phyloP scores from a whole-genome alignment of 345 rosid species.

The Euphorbia tirucalli region DNA sequence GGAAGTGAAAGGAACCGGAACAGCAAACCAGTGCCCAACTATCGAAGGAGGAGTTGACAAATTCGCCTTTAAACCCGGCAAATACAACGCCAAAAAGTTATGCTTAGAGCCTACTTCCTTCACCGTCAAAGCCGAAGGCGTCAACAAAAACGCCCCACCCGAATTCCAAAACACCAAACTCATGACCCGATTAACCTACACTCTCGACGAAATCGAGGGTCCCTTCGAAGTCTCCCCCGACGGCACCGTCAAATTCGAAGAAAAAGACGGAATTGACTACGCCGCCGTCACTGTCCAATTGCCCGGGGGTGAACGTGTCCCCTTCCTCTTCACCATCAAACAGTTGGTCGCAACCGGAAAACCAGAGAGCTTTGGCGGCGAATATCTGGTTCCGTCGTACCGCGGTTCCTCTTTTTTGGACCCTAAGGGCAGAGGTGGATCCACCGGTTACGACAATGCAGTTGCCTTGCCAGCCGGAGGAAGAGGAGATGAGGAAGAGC shows the following conservation, averaged over 20 bases:
- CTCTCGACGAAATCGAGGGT: slow-evolving; percentile 93
- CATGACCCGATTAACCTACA: slow-evolving; percentile 97
- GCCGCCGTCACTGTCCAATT: slow-evolving; percentile 87
- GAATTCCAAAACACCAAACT: slow-evolving; percentile 95
- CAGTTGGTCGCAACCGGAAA: slow-evolving; percentile 79
- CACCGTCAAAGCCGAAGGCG: slow-evolving; percentile 88
- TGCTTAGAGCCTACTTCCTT: slow-evolving; percentile 97
- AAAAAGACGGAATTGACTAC: slow-evolving; percentile 85
- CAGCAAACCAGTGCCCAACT: slow-evolving; percentile 90
- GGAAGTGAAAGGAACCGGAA: slow-evolving; percentile 96
- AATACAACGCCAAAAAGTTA: slow-evolving; percentile 76
- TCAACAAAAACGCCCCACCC: slow-evolving; percentile 77
- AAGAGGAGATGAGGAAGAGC: slow-evolving; percentile 94
- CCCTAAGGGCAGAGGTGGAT: slow-evolving; percentile 92
- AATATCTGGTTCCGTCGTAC: slow-evolving; percentile 75
- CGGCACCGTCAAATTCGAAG: slow-evolving; percentile 63
- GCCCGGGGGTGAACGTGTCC: slow-evolving; percentile 87
- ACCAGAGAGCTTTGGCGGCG: slow-evolving; percentile 68
- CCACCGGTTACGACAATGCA: slow-evolving; percentile 84
- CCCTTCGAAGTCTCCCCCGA: slow-evolving; percentile 79
- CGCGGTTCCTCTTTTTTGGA: slow-evolving; percentile 86
- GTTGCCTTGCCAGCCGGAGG: slow-evolving; percentile 95
- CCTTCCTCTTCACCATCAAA: slow-evolving; percentile 86
- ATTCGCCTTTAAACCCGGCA: slow-evolving; percentile 78
- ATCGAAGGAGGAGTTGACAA: slow-evolving; percentile 72